Conservation (phyloP, 139 green algal genomes). For the Auxenochlorella pyrenoidosa region DNA sequence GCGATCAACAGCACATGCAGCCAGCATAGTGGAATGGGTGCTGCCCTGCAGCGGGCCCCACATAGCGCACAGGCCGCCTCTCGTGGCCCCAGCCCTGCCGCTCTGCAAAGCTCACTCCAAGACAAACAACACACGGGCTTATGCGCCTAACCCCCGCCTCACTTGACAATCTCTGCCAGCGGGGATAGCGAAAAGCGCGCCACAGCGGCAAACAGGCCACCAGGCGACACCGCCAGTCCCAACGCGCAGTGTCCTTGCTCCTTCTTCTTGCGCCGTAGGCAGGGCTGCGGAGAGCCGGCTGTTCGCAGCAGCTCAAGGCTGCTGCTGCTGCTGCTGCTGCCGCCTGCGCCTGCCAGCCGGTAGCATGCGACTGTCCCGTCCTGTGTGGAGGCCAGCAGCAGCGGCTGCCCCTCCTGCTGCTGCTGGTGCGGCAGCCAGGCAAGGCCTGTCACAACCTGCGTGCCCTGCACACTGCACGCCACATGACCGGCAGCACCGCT, state of each 20-base stretch:
- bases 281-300: constrained; percentile 2
- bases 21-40: neutral
- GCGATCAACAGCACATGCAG: neutral
- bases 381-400: constrained; percentile 16
- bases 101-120: neutral
- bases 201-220: constrained; percentile 42
- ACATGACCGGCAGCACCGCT: too few relatives aligned
- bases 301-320: neutral
- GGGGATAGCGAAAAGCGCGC: constrained; percentile 5
- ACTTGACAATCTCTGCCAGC: constrained; percentile 38
- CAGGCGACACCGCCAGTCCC: constrained; percentile 40
- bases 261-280: constrained; percentile 2
- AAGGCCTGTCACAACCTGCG: constrained; percentile 9
- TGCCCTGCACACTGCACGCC: neutral
- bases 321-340: neutral
- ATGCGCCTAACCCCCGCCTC: neutral
- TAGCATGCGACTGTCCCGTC: constrained; percentile 10
- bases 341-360: neutral
- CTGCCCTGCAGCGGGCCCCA: too few relatives aligned
- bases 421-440: constrained; percentile 36
- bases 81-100: too few relatives aligned
- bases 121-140: neutral
- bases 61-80: too few relatives aligned
- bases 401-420: constrained; percentile 4
- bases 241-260: constrained; percentile 23